Base-by-base conservation (phyloP, 164 flowering plant species). In the Pachysandra terminalis region DNA sequence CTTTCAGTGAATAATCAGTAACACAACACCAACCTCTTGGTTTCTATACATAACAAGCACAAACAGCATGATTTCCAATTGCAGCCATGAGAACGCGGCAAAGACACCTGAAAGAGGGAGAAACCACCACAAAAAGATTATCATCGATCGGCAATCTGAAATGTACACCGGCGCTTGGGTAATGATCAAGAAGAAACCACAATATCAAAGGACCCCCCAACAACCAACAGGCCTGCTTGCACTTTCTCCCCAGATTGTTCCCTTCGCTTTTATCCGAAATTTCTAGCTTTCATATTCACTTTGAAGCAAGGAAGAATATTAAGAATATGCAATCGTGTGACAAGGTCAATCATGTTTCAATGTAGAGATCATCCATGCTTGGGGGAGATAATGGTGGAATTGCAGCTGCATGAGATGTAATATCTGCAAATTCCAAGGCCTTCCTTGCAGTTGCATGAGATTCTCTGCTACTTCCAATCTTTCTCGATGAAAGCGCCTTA, bases 331-430 rank as follows among this genome's bases (percentile, higher is more conserved):
- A 51, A 19, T 58, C 59, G 51, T 15, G 21, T n/a, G 35, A 7
- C 37, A 32, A 52, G 53, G 35, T 17, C 27, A 22, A 32, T 71
- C 68, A 67, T 56, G 61, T 63, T 55, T 65, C 62, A 67, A 45
- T 32, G 57, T 58, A 58, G 41, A 55, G 71, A 66, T 73, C 70
- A 51, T 74, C 78, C 73, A 73, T n/a, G 60, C 77, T 77, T 2
- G 91, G 86, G 19, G 88, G 82, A 53, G 86, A 79, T 53, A 78
- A 68, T 21, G 86, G 89, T 19, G 87, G 88, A 45, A 84, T 78
- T 60, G 88, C 90, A 9, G 67, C 77, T 66, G 32, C 75, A 61
- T 79, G 66, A 35, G 56, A 52, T 53, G 51, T 65, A 51, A 21
- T 21, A 28, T 54, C 67, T 45, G 68, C 60, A 62, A 63, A 19